A percentile compares a stretch with the other conserved stretches of the same genome.
phyloP scores from a whole-genome alignment of 2,329 filamentous ascomycete genomes.

The Aspergillus proliferans region DNA sequence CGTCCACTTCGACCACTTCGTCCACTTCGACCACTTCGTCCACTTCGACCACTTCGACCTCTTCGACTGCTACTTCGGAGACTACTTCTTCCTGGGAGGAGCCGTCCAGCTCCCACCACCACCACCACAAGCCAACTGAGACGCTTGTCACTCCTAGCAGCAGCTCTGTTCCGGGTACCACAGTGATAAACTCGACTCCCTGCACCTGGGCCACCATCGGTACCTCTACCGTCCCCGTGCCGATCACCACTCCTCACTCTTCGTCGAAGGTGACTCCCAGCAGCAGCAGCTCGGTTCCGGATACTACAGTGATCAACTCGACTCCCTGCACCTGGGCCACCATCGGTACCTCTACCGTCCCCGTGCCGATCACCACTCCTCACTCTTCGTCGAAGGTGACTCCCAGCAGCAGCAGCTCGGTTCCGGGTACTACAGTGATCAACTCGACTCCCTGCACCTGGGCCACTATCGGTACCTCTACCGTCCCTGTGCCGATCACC shows the following conservation, averaged over 20 bases:
- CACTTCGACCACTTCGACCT: slow-evolving; percentile 2
- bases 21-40: not conserved
- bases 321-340: not conserved
- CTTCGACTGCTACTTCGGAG: not conserved
- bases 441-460: not conserved
- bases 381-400: not conserved
- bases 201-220: slow-evolving; percentile 1
- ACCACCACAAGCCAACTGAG: slow-evolving; percentile 1
- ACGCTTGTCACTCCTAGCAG: slow-evolving; percentile 1
- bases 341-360: slow-evolving; percentile 2
- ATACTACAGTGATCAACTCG: not conserved
- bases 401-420: not conserved
- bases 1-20: slow-evolving; percentile 4
- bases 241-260: too few relatives aligned
- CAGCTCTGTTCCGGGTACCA: not conserved
- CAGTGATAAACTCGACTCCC: not conserved
- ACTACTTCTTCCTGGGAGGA: not conserved
- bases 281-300: not conserved
- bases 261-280: not conserved
- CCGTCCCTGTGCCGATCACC: not conserved
- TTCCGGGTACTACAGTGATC: not conserved
- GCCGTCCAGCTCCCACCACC: slow-evolving; percentile 4
- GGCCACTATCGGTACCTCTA: slow-evolving; percentile 1
- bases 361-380: not conserved
- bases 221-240: not conserved